Evolutionary conservation across 139 green algal species (phyloP), one percentile per base, ranked within the genome.

Genomic region (Coelastrella sp.): DNA sequence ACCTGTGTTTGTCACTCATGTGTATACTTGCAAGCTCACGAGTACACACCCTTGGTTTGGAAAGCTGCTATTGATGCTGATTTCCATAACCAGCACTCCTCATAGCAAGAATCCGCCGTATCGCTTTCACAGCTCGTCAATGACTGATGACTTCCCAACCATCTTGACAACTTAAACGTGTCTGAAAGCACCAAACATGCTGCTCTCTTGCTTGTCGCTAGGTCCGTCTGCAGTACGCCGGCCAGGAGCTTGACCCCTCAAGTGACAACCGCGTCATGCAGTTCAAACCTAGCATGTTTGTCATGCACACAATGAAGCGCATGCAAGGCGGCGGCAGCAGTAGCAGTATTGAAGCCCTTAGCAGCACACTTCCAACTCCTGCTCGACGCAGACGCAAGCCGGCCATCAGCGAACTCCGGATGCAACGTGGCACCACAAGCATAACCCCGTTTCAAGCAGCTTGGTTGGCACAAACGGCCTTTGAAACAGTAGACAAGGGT

Each of bases 291-390:
- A 56, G 6, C 5, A n/a, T 80, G 5, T 65, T 59, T 20, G 47
- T 80, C 14, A 59, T 88, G 66, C 83, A 88, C 47, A 56, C 56
- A 22, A 88, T 79, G 68, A 88, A 80, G 66, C 47, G 83, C 32
- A 80, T 80, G 66, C 59, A 80, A 56, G 83, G 83, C 14, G 66
- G 83, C 32, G 5, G 5, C 14, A 56, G 65, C 47, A 87, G 19
- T 60, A 83, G 61, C 22, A 58, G 81, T 60, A 64, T 59, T 7
- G 20, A 32, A 22, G 54, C 32, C n/a, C 16, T 11, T 68, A 20
- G 16, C 16, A 32, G 2, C 5, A 14, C 8, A 3, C 14, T 10
- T 8, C 5, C 14, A 54, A 84, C 78, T 23, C 5, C 8, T 20
- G 47, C 77, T 47, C n/a, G 14, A 76, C 14, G 68, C 68, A 76